A percentile compares a stretch with the other conserved stretches of the same genome.
These are phyloP conservation scores for Nissolia schottii DNA, from an alignment of 306 rosid genomes.

Conservation along the genomic window DNA sequence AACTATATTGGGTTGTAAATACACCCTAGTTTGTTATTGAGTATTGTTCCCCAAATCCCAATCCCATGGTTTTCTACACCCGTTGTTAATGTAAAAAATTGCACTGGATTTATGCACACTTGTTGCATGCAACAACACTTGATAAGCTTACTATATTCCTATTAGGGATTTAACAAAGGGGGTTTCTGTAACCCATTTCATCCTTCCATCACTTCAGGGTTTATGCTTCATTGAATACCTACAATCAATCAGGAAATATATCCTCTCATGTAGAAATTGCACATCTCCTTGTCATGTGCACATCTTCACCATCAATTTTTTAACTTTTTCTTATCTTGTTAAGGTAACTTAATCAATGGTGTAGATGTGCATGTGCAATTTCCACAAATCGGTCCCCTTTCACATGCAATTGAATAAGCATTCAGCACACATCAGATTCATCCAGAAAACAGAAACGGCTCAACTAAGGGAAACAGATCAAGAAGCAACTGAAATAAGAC, in stretches of 20 bases:
- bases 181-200: background rate
- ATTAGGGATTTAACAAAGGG: background rate
- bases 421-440: background rate
- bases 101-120: background rate
- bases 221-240: background rate
- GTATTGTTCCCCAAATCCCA: background rate
- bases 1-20: too few relatives aligned
- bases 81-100: background rate
- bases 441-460: slow-evolving; percentile 20
- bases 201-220: background rate
- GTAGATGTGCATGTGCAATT: too few relatives aligned
- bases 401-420: background rate
- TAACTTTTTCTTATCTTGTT: too few relatives aligned
- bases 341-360: too few relatives aligned
- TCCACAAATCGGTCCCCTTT: background rate
- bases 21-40: background rate
- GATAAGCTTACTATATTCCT: background rate
- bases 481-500: background rate
- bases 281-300: too few relatives aligned
- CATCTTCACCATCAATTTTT: too few relatives aligned
- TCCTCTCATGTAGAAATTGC: too few relatives aligned
- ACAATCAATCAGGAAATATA: background rate
- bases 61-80: background rate
- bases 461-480: background rate
- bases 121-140: background rate